These are phyloP conservation scores for Dalbergia oliveri DNA, from an alignment of 306 rosid species.

Conservation along the genomic window DNA sequence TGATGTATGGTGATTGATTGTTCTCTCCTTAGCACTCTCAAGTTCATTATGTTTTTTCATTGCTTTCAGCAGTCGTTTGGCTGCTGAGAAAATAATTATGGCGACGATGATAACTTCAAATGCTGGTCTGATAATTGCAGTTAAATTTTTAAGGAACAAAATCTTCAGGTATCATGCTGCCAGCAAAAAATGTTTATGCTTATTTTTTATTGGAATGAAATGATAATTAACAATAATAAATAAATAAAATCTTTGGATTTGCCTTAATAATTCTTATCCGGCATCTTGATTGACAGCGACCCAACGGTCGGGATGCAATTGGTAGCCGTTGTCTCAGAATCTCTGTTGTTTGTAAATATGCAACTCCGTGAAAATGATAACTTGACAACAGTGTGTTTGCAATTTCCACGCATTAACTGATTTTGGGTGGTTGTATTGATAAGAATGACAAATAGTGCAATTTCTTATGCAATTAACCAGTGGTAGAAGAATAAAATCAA, in stretches of 20 bases:
- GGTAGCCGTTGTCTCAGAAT: constrained; percentile 3
- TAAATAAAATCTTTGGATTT: not conserved
- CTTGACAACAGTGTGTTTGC: constrained; percentile 3
- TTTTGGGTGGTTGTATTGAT: not conserved
- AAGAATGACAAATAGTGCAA: constrained; percentile 24
- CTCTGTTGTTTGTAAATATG: not conserved
- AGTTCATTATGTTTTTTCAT: not conserved
- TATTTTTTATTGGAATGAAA: constrained; percentile 13
- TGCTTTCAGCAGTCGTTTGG: not conserved
- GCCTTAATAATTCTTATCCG: constrained; percentile 6
- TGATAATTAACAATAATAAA: not conserved
- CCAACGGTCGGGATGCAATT: constrained; percentile 23
- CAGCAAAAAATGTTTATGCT: not conserved
- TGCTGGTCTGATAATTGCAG: not conserved
- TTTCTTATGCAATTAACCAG: constrained; percentile 10
- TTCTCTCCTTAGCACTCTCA: not conserved
- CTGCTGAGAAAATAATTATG: constrained; percentile 9
- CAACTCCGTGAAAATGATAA: constrained; percentile 22
- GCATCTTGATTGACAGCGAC: constrained; percentile 26
- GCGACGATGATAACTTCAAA: constrained; percentile 7
- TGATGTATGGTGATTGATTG: not conserved
- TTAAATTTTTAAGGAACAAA: not conserved
- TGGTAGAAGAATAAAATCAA: not conserved
- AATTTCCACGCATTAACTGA: constrained; percentile 2
- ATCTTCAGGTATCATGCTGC: not conserved